Conservation (phyloP, 2,329 filamentous ascomycete species). For the Penicillium corylophilum region DNA sequence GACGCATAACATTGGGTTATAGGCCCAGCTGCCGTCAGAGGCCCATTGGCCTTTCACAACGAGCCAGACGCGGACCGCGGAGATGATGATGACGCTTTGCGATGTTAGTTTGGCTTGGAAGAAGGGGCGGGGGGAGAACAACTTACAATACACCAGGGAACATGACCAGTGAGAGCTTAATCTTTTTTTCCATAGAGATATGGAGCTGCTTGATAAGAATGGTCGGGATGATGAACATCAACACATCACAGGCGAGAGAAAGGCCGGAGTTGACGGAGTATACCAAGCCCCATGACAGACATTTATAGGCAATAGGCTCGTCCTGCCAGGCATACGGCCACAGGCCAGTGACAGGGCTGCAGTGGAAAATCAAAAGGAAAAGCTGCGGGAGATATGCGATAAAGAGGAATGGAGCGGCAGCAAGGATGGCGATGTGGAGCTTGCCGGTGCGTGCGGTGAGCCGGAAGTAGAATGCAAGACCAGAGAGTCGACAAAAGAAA, state of each 20-base stretch:
- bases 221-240: slow-evolving; percentile 53
- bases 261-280: slow-evolving; percentile 53
- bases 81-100: slow-evolving; percentile 51
- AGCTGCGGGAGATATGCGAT: slow-evolving; percentile 51
- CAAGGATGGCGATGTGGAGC: slow-evolving; percentile 22
- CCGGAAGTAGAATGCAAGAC: slow-evolving; percentile 53
- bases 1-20: slow-evolving; percentile 52
- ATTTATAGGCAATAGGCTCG: slow-evolving; percentile 42
- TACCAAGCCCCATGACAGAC: slow-evolving; percentile 53
- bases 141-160: slow-evolving; percentile 52
- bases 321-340: slow-evolving; percentile 55
- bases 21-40: slow-evolving; percentile 51
- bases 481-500: slow-evolving; percentile 52
- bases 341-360: slow-evolving; percentile 50
- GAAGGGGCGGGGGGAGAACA: too few relatives aligned
- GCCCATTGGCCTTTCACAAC: slow-evolving; percentile 50
- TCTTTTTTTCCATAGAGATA: slow-evolving; percentile 46
- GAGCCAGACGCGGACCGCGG: slow-evolving; percentile 48
- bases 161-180: slow-evolving; percentile 50
- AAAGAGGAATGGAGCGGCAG: slow-evolving; percentile 37
- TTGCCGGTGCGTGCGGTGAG: slow-evolving; percentile 40
- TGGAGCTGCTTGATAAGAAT: slow-evolving; percentile 50
- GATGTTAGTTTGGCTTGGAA: slow-evolving; percentile 1
- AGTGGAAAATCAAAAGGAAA: slow-evolving; percentile 54
- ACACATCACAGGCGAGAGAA: slow-evolving; percentile 51